Conservation (phyloP, 345 rosid species). For the Brassica juncea region DNA sequence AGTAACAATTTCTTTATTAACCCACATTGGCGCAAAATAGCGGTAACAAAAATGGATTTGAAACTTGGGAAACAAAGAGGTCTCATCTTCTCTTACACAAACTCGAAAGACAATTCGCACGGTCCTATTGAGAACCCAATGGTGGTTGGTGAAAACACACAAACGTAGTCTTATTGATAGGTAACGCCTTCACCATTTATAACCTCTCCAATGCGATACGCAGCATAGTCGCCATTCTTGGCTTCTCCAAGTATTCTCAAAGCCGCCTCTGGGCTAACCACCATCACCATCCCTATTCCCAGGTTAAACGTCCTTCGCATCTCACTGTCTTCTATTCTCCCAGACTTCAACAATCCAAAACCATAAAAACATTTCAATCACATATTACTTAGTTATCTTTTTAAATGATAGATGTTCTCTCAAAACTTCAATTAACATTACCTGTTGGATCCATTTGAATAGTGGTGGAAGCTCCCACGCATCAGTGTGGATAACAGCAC, state of each 20-base stretch:
- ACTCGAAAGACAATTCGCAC: not conserved
- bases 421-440: constrained; percentile 18
- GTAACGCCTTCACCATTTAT: constrained; percentile 65
- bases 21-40: not conserved
- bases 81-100: not conserved
- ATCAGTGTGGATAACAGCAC: constrained; percentile 60
- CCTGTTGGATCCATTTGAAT: constrained; percentile 95
- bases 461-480: constrained; percentile 76
- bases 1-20: not conserved
- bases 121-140: not conserved
- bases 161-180: constrained; percentile 41
- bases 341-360: constrained; percentile 48
- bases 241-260: constrained; percentile 51
- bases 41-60: constrained; percentile 16
- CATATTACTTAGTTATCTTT: not conserved
- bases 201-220: constrained; percentile 77
- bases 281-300: constrained; percentile 94
- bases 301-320: constrained; percentile 89
- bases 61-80: constrained; percentile 4
- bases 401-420: not conserved
- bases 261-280: constrained; percentile 65
- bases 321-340: constrained; percentile 75
- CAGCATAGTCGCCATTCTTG: constrained; percentile 44
- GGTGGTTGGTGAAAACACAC: not conserved
- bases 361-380: constrained; percentile 2